A percentile compares a stretch with the other conserved stretches of the same genome.
Evolutionary conservation across 2,329 filamentous ascomycete genomes (phyloP).

Genomic region (Aspergillus sp.): DNA sequence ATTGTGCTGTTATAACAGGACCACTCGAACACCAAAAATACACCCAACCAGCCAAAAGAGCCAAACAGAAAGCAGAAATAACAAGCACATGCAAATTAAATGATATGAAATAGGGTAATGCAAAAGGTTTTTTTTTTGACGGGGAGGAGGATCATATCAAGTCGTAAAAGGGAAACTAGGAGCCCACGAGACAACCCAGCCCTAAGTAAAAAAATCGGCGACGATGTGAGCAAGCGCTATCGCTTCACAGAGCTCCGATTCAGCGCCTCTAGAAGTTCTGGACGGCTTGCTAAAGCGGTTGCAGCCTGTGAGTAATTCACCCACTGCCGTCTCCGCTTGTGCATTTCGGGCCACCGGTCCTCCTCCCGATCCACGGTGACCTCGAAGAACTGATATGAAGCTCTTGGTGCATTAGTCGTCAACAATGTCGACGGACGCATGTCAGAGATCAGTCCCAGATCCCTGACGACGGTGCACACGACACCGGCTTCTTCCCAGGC

Average conservation of each 20-base stretch:
- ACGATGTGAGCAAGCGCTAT: constrained; percentile 23
- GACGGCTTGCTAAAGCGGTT: constrained; percentile 71
- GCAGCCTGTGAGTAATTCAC: constrained; percentile 82
- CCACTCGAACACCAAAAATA: constrained; percentile 20
- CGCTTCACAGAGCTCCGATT: constrained; percentile 72
- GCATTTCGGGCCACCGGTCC: constrained; percentile 85
- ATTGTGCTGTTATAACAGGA: constrained; percentile 17
- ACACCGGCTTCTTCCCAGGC: constrained; percentile 99
- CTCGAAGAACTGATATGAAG: constrained; percentile 64
- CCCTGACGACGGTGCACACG: constrained; percentile 76
- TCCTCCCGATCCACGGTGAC: constrained; percentile 85
- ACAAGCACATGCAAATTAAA: constrained; percentile 12
- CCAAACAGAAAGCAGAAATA: not conserved
- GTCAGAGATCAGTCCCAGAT: constrained; percentile 84
- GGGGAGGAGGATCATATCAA: constrained; percentile 20
- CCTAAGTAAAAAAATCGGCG: not conserved
- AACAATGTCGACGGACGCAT: constrained; percentile 60
- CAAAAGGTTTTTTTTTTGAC: constrained; percentile 12
- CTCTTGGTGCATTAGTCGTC: constrained; percentile 65
- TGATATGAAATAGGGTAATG: constrained; percentile 1
- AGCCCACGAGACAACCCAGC: not conserved
- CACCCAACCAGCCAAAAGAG: constrained; percentile 15
- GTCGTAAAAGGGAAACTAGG: constrained; percentile 21
- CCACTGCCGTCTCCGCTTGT: constrained; percentile 90
- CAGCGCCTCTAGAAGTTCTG: constrained; percentile 85